A percentile compares a stretch with the other conserved stretches of the same genome.
These are phyloP conservation scores for Suillus variegatus DNA, from an alignment of 768 basidiomycete species.

Conservation along the genomic window DNA sequence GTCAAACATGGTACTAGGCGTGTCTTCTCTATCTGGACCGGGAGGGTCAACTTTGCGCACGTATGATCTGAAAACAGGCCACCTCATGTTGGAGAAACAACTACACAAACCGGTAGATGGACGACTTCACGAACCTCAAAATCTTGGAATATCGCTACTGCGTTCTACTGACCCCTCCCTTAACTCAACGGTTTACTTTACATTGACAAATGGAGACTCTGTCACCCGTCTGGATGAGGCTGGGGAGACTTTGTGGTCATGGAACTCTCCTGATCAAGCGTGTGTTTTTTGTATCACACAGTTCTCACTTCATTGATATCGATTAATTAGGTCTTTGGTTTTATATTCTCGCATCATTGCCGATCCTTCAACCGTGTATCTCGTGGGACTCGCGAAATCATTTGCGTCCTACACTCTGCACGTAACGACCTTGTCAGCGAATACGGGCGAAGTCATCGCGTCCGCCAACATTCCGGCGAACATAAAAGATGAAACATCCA, in stretches of 20 bases:
- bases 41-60: conserved; percentile 68
- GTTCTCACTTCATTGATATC: conserved; percentile 7
- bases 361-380: conserved; percentile 56
- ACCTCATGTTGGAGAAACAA: conserved; percentile 63
- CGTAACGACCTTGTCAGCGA: conserved; percentile 57
- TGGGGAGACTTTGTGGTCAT: conserved; percentile 67
- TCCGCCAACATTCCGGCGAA: conserved; percentile 56
- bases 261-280: conserved; percentile 71
- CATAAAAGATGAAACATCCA: conserved; percentile 35
- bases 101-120: conserved; percentile 51
- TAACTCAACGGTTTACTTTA: conserved; percentile 39
- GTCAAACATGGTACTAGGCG: conserved; percentile 39
- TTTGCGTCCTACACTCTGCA: conserved; percentile 64
- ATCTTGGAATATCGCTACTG: conserved; percentile 55
- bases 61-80: conserved; percentile 65
- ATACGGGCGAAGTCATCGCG: conserved; percentile 52
- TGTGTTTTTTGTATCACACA: conserved; percentile 34
- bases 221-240: conserved; percentile 53
- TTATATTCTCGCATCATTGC: conserved; percentile 63
- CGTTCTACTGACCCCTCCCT: conserved; percentile 37
- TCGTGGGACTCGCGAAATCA: conserved; percentile 46
- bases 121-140: conserved; percentile 49
- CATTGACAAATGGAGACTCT: conserved; percentile 61
- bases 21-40: conserved; percentile 76
- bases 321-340: conserved; percentile 52